Evolutionary conservation across 176 grass and related monocot genomes (phyloP).

Genomic region (Cocos nucifera): DNA sequence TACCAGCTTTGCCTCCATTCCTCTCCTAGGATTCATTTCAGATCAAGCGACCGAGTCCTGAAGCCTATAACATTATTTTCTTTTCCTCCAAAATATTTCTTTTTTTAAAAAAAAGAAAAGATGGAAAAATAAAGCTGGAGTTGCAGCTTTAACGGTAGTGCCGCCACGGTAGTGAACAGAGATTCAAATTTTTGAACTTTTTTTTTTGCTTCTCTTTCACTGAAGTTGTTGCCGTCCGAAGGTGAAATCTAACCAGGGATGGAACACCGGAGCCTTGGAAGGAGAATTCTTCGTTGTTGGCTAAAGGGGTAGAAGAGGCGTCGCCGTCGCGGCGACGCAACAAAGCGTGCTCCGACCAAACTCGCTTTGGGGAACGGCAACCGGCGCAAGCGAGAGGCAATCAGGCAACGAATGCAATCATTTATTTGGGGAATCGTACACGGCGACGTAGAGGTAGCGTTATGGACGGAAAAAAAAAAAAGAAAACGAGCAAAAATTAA

Average conservation of each 20-base stretch:
- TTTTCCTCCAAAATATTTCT: too few relatives aligned
- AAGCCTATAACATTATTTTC: background rate
- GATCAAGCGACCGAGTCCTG: background rate
- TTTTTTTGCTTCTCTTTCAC: too few relatives aligned
- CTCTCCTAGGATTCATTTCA: background rate
- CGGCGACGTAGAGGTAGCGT: too few relatives aligned
- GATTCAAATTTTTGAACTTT: too few relatives aligned
- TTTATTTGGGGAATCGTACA: background rate
- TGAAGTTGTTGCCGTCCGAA: too few relatives aligned
- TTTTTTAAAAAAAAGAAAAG: too few relatives aligned
- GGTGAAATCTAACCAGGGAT: background rate
- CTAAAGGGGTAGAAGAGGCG: background rate
- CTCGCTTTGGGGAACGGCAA: background rate
- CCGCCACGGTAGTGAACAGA: too few relatives aligned
- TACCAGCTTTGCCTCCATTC: background rate
- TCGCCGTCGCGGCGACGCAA: constrained; percentile 1
- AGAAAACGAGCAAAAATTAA: too few relatives aligned
- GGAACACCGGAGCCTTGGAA: background rate
- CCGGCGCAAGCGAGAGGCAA: background rate
- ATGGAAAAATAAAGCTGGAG: too few relatives aligned
- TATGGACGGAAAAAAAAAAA: too few relatives aligned
- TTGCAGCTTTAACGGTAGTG: too few relatives aligned
- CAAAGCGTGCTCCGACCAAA: background rate
- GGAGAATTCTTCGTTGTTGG: too few relatives aligned
- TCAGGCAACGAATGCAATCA: constrained; percentile 14